Percentiles rank a stretch among this genome's conserved stretches.
Evolutionary conservation across 257 asterid species (phyloP).

Genomic region (Nicotiana tomentosiformis): DNA sequence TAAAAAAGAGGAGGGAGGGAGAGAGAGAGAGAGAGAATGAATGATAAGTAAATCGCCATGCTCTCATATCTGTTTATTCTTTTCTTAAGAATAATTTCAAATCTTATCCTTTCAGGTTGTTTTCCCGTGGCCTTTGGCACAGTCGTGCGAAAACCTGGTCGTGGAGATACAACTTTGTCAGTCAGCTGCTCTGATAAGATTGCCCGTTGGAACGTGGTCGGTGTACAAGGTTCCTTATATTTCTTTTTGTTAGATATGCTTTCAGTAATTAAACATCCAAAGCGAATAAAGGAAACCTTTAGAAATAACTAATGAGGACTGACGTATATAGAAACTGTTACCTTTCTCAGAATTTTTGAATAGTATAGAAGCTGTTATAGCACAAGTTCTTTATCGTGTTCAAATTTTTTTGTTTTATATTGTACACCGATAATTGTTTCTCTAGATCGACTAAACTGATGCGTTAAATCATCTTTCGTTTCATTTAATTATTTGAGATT

Average conservation of each 20-base stretch:
- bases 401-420: neutral
- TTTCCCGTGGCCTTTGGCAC: conserved; percentile 41
- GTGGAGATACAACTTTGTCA: conserved; percentile 90
- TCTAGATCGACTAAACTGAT: neutral
- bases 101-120: conserved; percentile 20
- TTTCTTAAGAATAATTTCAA: neutral
- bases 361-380: neutral
- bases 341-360: neutral
- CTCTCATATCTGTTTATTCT: neutral
- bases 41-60: neutral
- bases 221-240: conserved; percentile 75
- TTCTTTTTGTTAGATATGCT: conserved; percentile 14
- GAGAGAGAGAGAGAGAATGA: too few species aligned
- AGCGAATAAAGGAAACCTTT: conserved; percentile 9
- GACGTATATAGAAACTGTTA: neutral
- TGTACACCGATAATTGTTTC: neutral
- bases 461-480: neutral
- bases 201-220: conserved; percentile 91
- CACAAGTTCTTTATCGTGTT: neutral
- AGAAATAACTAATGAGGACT: neutral
- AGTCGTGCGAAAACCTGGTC: conserved; percentile 92
- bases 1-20: neutral
- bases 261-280: neutral
- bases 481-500: neutral
- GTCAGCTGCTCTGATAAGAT: conserved; percentile 98